A percentile compares a stretch with the other conserved stretches of the same genome.
Conservation (phyloP, 352 stramenopile species). For the Phytopythium kandeliae region DNA sequence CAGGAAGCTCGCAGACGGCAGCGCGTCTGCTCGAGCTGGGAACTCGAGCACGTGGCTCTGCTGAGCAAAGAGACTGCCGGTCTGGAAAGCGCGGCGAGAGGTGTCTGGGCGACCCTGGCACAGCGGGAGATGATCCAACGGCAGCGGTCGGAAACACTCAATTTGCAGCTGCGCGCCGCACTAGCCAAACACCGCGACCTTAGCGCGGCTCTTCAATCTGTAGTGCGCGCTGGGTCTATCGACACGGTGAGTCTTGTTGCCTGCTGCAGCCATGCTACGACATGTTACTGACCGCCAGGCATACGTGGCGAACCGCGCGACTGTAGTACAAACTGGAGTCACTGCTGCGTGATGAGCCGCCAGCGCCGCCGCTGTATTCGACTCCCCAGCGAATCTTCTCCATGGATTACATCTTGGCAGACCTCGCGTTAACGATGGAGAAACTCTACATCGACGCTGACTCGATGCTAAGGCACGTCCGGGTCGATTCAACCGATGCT, state of each 20-base stretch:
- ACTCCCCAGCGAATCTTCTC: not conserved
- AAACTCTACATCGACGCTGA: slow-evolving; percentile 4
- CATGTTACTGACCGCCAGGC: not conserved
- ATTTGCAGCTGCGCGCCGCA: slow-evolving; percentile 15
- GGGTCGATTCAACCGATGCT: not conserved
- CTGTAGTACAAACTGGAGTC: not conserved
- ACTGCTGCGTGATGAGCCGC: not conserved
- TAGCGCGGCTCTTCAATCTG: slow-evolving; percentile 4
- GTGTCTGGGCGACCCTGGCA: slow-evolving; percentile 9
- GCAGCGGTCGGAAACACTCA: slow-evolving; percentile 13
- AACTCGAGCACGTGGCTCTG: too few species aligned
- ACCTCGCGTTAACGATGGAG: slow-evolving; percentile 5
- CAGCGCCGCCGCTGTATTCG: slow-evolving; percentile 1
- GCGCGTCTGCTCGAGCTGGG: too few species aligned
- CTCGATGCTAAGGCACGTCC: not conserved
- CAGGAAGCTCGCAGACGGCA: not conserved
- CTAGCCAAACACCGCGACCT: slow-evolving; percentile 15
- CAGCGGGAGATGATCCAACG: slow-evolving; percentile 6
- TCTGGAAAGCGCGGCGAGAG: too few species aligned
- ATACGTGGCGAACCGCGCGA: not conserved
- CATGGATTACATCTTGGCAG: slow-evolving; percentile 3
- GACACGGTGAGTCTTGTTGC: not conserved
- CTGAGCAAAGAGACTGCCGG: too few species aligned
- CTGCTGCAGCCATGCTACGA: not conserved
- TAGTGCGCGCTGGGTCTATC: not conserved